Evolutionary conservation across 2,329 filamentous ascomycete species (phyloP), one percentile per base, ranked within the genome.

Genomic region (Ilyonectria sp.): DNA sequence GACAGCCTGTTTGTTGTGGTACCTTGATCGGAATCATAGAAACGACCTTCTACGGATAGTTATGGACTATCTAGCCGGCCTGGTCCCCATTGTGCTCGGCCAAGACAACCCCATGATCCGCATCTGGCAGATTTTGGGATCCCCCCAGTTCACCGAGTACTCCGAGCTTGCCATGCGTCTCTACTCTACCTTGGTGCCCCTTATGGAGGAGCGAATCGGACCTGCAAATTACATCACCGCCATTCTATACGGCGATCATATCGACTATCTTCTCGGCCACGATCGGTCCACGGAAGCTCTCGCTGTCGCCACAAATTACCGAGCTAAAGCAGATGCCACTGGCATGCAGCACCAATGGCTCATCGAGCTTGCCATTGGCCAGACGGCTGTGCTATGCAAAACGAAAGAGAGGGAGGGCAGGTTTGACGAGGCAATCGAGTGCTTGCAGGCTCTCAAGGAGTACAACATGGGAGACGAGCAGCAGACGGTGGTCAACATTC

Each of bases 1-100:
- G 11, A 80, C 76, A n/a, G 72, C 79, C 2, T 79, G 77, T 37
- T 71, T 81, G n/a, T 58, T 80, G 9, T 79, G 79, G 77, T 80
- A 79, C 29, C 79, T 81, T 19, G 72, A 79, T 21, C 74, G 74
- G 2, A 78, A 80, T 55, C 74, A 79, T 63, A 77, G 78, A 31
- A 73, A 78, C 10, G 78, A 80, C 60, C 71, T 81, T 1, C 73
- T 79, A 11, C 70, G 73, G 3, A 69, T 81, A 15, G 76, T 81
- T 19, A 71, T 79, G 56, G 72, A 78, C 31, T 79, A 80, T 37
- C 73, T 81, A 10, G 65, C 71, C 11, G 71, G 69, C 19, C 63
- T 80, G 33, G 72, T 80, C 4, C 75, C 75, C 33, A 78, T 77
- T 23, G 71, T 80, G 1, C 62, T 81, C 8, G 77, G 77, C 1